A percentile compares a stretch with the other conserved stretches of the same genome.
phyloP scores from a whole-genome alignment of 352 stramenopile genomes.

The Phytopythium montanum region DNA sequence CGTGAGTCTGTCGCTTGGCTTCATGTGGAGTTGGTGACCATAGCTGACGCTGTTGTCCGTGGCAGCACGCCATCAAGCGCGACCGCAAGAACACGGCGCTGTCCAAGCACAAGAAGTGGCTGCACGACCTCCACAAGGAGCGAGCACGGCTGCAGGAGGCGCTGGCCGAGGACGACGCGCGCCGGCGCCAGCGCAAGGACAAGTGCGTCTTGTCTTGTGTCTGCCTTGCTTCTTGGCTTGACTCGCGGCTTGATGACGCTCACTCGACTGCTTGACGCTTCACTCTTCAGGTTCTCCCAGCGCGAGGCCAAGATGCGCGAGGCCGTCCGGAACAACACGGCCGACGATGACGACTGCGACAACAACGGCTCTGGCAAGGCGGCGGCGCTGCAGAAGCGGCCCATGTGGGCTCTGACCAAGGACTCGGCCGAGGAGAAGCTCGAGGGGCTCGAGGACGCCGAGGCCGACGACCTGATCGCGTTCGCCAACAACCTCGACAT shows the following conservation, averaged over 20 bases:
- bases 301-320: constrained; percentile 77
- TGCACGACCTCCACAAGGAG: constrained; percentile 91
- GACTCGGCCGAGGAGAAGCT: constrained; percentile 74
- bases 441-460: constrained; percentile 65
- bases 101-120: constrained; percentile 92
- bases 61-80: constrained; percentile 69
- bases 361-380: constrained; percentile 19
- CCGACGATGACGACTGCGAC: constrained; percentile 13
- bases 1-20: constrained; percentile 36
- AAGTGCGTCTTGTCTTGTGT: constrained; percentile 24
- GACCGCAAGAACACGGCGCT: constrained; percentile 91
- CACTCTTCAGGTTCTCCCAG: constrained; percentile 46
- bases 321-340: constrained; percentile 39
- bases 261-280: neutral
- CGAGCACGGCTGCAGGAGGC: constrained; percentile 78
- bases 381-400: constrained; percentile 34
- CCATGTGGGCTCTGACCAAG: constrained; percentile 93
- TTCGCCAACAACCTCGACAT: constrained; percentile 94
- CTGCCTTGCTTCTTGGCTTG: neutral
- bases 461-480: constrained; percentile 90
- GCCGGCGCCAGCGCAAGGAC: constrained; percentile 63
- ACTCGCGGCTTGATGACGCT: neutral
- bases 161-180: constrained; percentile 70
- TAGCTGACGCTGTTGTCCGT: neutral
- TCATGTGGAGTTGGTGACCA: neutral